phyloP scores from a whole-genome alignment of 2,329 filamentous ascomycete genomes.

The Claviceps cyperi region DNA sequence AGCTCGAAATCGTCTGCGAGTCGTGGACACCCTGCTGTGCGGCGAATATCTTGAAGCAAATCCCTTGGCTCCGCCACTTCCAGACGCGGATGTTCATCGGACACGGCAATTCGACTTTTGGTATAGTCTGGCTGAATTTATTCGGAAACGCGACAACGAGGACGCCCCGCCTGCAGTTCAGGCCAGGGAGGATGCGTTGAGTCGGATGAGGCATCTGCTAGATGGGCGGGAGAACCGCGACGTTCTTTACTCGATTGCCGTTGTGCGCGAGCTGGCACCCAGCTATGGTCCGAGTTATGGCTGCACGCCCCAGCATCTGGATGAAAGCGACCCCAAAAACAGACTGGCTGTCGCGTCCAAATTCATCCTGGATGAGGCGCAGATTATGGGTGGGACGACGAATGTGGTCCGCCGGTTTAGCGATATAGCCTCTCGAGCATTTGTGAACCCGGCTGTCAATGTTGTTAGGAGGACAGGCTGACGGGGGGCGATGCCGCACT shows the following conservation, averaged over 20 bases:
- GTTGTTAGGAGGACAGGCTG: slow-evolving; percentile 18
- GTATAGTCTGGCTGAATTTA: slow-evolving; percentile 57
- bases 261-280: slow-evolving; percentile 60
- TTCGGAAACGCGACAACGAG: slow-evolving; percentile 44
- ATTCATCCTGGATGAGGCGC: slow-evolving; percentile 52
- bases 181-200: slow-evolving; percentile 51
- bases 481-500: background rate
- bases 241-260: slow-evolving; percentile 76
- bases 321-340: slow-evolving; percentile 52
- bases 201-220: slow-evolving; percentile 52
- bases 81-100: slow-evolving; percentile 37
- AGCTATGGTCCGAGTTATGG: slow-evolving; percentile 46
- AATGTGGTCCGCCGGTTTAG: slow-evolving; percentile 59
- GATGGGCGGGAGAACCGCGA: slow-evolving; percentile 78
- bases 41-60: slow-evolving; percentile 50
- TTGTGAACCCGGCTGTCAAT: slow-evolving; percentile 38
- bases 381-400: slow-evolving; percentile 52
- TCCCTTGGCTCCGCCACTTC: slow-evolving; percentile 36
- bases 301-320: slow-evolving; percentile 42
- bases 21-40: slow-evolving; percentile 64
- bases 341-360: slow-evolving; percentile 55
- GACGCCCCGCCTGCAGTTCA: slow-evolving; percentile 26
- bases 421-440: slow-evolving; percentile 49
- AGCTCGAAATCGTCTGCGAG: slow-evolving; percentile 54
- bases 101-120: slow-evolving; percentile 66